These are phyloP conservation scores for Dryadomyces sulphureus DNA, from an alignment of 2,329 filamentous ascomycete genomes.

Conservation along the genomic window DNA sequence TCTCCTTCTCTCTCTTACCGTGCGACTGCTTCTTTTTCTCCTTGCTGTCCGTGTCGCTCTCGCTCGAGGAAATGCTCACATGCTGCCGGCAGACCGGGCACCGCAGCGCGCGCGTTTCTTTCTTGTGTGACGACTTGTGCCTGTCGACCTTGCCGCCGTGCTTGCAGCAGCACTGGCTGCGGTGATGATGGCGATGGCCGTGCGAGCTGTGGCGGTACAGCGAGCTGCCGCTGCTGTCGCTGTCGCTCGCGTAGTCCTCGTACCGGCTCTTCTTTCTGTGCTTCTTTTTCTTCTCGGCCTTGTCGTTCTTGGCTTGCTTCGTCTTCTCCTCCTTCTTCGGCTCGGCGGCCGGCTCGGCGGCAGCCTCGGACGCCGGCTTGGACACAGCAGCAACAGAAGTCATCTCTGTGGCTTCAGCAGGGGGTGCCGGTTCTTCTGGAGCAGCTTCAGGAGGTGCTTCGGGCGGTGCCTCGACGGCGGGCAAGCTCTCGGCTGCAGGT, in stretches of 20 bases:
- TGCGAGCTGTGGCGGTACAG: background rate
- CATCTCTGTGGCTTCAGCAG: background rate
- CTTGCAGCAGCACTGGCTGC: background rate
- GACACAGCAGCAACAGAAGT: background rate
- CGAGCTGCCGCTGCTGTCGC: background rate
- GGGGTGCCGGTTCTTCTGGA: background rate
- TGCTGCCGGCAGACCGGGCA: background rate
- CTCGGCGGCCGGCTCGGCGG: background rate
- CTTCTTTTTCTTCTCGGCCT: too few relatives aligned
- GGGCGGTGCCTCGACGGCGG: background rate
- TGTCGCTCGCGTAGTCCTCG: background rate
- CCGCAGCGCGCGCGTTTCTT: background rate
- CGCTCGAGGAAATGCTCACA: background rate
- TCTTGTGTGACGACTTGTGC: background rate
- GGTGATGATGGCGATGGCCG: background rate
- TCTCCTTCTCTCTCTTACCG: background rate
- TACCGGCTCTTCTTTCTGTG: background rate
- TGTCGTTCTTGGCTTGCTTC: too few relatives aligned
- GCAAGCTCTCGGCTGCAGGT: background rate
- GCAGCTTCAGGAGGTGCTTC: background rate
- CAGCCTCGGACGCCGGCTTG: background rate
- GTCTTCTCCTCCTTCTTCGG: background rate
- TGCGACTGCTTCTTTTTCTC: background rate
- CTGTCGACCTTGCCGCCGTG: background rate
- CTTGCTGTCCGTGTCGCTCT: too few relatives aligned